Evolutionary conservation across 352 stramenopile genomes (phyloP), one percentile per base, ranked within the genome.

Genomic region (Phytophthora chlamydospora): DNA sequence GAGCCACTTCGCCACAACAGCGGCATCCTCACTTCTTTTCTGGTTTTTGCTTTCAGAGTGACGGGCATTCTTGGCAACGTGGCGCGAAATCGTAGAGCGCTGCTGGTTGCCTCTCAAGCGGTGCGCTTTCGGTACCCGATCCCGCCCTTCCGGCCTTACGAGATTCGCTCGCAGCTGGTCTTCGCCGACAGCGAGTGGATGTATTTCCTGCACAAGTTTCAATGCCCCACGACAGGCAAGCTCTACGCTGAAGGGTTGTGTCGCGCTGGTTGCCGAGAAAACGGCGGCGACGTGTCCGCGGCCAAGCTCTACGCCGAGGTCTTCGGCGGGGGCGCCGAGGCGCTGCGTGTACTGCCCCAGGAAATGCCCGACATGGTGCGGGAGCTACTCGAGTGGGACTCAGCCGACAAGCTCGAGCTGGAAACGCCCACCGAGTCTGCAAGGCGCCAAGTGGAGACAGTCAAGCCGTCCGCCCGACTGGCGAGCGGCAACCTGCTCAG

Each of bases 121-220:
- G 77, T 88, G 38, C 80, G 75, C 24, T 88, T 80, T 61, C 75
- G 78, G 16, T 56, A 85, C 62, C 69, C 78, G 34, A 87, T 90
- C 58, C 68, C 69, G n/a, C 75, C 76, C 9, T 85, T 87, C 60
- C 55, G 54, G 7, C 64, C 76, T 3, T 89, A 89, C 58, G 78
- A 89, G 46, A 76, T 89, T 38, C 76, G 57, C 58, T 78, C 80
- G 51, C 60, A 78, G 24, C 46, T 86, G 21, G 75, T 71, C 14
- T 76, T 83, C 43, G 68, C 58, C 27, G 80, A 89, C 64, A 42
- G 68, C 36, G 63, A 72, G 35, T 86, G 78, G 75, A 78, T 83
- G 39, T 89, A 88, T 60, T 71, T 89, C 17, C 31, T 80, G 45
- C 80, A 88, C 35, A 65, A 80, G 24, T 89, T 88, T 51, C 71